Base-by-base conservation (phyloP, 2,329 filamentous ascomycete genomes). In the Colletotrichum incanum region DNA sequence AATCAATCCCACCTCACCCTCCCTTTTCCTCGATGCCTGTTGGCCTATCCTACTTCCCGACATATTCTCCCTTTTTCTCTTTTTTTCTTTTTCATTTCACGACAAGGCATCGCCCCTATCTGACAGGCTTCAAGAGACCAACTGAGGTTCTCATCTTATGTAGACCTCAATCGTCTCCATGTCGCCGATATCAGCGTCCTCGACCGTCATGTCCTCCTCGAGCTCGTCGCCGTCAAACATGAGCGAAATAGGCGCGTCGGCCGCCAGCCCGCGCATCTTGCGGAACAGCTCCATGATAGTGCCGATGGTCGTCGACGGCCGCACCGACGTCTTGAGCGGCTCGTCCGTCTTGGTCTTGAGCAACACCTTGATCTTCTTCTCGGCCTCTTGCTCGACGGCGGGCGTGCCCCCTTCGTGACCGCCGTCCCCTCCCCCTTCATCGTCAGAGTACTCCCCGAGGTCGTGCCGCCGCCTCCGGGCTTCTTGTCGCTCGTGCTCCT, bases 161-260 rank as follows among this genome's bases (percentile, higher is more conserved):
- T 92, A 87, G 28, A 96, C 93, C 80, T 97, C 94, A 43, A 97
- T 84, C 37, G 88, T 86, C 79, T 96, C 93, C 84, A 91, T 86
- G 76, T 97, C 93, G 56, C 90, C 90, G 50, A 97, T 89, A 23
- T 94, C 94, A 2, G 91, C 88, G 45, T 93, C 90, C 55, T 85
- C 85, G 56, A 96, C 86, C 2, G 86, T 88, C 39, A 84, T 82
- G 1, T 90, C 85, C 23, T 89, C 87, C 18, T 92, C 88, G 37
- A 97, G 83, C 58, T 84, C 83, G 62, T 95, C 94, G 18, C 94
- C 94, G 76, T 97, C 94, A 80, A 94, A 95, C 75, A 87, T 85
- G 14, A 97, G 83, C 47, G 87, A 86, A 3, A 96, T 82, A 0
- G 86, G 80, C 75, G 86, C 87, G 5, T 87, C 86, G 1, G 82